Percentiles rank a stretch among this genome's conserved stretches.
These are phyloP conservation scores for Lactarius hengduanensis DNA, from an alignment of 768 basidiomycete species.

Conservation along the genomic window DNA sequence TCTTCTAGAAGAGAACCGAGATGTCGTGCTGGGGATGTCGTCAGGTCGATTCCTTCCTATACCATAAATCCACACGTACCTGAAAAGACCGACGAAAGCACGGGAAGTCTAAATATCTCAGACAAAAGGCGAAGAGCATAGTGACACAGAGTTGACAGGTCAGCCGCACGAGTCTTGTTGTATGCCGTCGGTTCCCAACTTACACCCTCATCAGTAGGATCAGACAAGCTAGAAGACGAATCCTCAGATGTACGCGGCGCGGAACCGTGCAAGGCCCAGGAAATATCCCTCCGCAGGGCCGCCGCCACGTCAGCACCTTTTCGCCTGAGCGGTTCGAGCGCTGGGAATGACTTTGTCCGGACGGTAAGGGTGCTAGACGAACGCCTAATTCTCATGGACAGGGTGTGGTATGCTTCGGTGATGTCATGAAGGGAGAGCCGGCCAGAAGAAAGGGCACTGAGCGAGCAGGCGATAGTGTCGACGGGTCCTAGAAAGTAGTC, in stretches of 20 bases:
- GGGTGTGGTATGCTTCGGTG: constrained; percentile 19
- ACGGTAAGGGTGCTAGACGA: constrained; percentile 2
- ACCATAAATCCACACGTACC: constrained; percentile 1
- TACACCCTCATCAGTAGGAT: background rate
- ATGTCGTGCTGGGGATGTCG: constrained; percentile 4
- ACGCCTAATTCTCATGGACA: constrained; percentile 19
- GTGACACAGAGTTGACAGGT: constrained; percentile 15
- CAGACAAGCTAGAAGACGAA: background rate
- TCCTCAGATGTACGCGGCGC: background rate
- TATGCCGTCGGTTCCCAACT: background rate
- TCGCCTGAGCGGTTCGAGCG: constrained; percentile 11
- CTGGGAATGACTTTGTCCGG: constrained; percentile 1
- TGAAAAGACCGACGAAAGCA: constrained; percentile 16
- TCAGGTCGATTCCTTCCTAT: background rate
- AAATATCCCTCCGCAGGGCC: constrained; percentile 20
- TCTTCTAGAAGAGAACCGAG: constrained; percentile 19
- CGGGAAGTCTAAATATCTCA: constrained; percentile 21
- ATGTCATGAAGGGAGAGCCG: constrained; percentile 21
- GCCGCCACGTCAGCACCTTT: constrained; percentile 8
- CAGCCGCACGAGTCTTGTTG: background rate
- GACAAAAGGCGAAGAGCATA: constrained; percentile 22
- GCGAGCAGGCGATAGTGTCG: constrained; percentile 23
- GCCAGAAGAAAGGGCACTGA: background rate
- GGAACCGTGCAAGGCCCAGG: background rate
- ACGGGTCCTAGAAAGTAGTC: constrained; percentile 18